phyloP scores from a whole-genome alignment of 345 rosid genomes.

The Firmiana major region DNA sequence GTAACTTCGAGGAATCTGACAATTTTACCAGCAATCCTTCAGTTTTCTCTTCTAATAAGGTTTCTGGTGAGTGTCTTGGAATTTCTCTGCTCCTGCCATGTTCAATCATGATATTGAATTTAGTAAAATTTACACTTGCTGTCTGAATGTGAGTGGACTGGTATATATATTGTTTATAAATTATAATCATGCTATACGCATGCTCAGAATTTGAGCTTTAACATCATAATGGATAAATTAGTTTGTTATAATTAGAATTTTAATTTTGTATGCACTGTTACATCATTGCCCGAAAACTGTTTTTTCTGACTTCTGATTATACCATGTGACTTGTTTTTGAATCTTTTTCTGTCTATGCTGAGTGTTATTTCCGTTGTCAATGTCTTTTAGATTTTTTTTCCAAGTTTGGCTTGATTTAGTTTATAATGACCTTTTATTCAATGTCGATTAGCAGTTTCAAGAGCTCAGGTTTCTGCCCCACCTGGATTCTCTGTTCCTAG shows the following conservation, averaged over 20 bases:
- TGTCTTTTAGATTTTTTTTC: neutral
- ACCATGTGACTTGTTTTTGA: neutral
- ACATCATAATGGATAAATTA: neutral
- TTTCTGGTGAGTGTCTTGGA: constrained; percentile 51
- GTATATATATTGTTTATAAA: neutral
- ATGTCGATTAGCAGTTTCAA: constrained; percentile 34
- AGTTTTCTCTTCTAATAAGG: constrained; percentile 43
- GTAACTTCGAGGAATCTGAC: constrained; percentile 46
- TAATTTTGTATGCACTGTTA: neutral
- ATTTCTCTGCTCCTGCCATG: neutral
- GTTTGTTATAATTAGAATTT: neutral
- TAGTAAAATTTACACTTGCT: neutral
- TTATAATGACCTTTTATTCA: neutral
- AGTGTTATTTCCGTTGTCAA: neutral
- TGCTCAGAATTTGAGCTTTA: neutral
- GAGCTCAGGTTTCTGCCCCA: constrained; percentile 73
- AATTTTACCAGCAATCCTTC: constrained; percentile 31
- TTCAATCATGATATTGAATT: neutral
- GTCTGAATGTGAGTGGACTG: neutral
- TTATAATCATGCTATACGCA: neutral
- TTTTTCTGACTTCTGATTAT: neutral
- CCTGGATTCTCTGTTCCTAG: constrained; percentile 85
- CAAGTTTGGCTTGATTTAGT: neutral
- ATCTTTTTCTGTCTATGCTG: neutral
- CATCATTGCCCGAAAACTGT: neutral